Evolutionary conservation across 495 filamentous ascomycete species (phyloP).

Genomic region (Hypoxylon lenormandii): DNA sequence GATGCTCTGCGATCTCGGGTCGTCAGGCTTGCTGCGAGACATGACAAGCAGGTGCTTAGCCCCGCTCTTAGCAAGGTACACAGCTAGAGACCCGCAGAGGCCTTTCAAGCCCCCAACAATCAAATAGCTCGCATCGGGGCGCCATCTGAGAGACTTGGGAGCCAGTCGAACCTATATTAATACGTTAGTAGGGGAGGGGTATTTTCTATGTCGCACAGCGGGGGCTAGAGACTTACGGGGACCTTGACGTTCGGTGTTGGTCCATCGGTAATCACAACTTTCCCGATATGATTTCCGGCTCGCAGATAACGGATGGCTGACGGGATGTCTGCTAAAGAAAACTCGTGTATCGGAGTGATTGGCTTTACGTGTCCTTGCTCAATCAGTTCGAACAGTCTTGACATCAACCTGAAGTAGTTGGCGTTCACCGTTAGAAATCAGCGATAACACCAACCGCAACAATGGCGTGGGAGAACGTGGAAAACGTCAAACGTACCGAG

Average conservation of each 20-base stretch:
- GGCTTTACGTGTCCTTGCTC: constrained; percentile 50
- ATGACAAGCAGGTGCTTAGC: constrained; percentile 34
- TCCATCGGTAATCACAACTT: constrained; percentile 52
- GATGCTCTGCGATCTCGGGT: constrained; percentile 44
- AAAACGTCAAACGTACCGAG: no score
- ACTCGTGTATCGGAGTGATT: constrained; percentile 37
- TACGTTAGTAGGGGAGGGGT: no score
- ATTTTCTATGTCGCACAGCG: constrained; percentile 13
- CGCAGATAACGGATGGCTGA: constrained; percentile 48
- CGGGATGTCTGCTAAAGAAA: constrained; percentile 6
- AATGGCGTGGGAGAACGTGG: no score
- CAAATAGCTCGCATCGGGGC: constrained; percentile 48
- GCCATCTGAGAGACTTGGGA: constrained; percentile 44
- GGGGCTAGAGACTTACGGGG: constrained; percentile 33
- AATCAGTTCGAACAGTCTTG: constrained; percentile 39
- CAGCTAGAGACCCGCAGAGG: constrained; percentile 44
- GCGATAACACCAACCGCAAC: no score
- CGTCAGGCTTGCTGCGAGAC: constrained; percentile 52
- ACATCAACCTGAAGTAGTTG: no score
- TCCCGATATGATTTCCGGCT: constrained; percentile 40
- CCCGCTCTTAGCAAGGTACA: constrained; percentile 28
- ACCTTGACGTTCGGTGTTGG: constrained; percentile 24
- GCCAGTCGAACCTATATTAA: no score
- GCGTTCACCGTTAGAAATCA: no score
- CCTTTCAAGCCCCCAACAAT: constrained; percentile 57